These are phyloP conservation scores for Lodderomyces jiufengensis DNA, from an alignment of 1,139 yeast genomes.

Conservation along the genomic window DNA sequence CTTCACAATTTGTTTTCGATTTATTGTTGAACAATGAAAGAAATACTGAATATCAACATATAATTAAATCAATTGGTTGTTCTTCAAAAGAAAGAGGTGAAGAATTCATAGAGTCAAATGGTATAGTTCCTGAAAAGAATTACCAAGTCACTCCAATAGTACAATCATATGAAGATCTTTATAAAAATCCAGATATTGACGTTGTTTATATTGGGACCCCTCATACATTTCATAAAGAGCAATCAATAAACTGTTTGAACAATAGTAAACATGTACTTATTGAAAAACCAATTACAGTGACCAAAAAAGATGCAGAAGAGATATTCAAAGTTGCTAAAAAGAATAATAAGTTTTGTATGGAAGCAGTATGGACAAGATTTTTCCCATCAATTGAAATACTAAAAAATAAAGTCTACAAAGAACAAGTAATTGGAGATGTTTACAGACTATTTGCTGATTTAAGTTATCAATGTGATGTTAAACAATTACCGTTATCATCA, in stretches of 20 bases:
- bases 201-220: constrained; percentile 60
- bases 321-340: constrained; percentile 43
- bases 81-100: constrained; percentile 26
- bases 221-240: constrained; percentile 51
- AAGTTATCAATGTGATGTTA: constrained; percentile 30
- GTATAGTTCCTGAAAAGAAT: constrained; percentile 16
- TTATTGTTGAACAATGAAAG: constrained; percentile 26
- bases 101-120: constrained; percentile 20
- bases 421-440: constrained; percentile 46
- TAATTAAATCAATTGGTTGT: constrained; percentile 31
- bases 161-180: constrained; percentile 33
- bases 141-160: constrained; percentile 19
- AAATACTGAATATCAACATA: constrained; percentile 21
- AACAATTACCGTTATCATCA: constrained; percentile 21
- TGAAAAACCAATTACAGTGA: constrained; percentile 61
- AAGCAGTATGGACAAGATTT: constrained; percentile 64
- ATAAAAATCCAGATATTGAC: constrained; percentile 43
- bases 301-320: constrained; percentile 42
- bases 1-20: constrained; percentile 37
- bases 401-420: constrained; percentile 38
- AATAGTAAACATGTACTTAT: constrained; percentile 54
- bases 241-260: constrained; percentile 45
- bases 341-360: constrained; percentile 52
- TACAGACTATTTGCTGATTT: constrained; percentile 40
- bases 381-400: constrained; percentile 48